These are phyloP conservation scores for Lipomyces spencermartinsiae DNA, from an alignment of 805 yeast genomes.

Conservation along the genomic window DNA sequence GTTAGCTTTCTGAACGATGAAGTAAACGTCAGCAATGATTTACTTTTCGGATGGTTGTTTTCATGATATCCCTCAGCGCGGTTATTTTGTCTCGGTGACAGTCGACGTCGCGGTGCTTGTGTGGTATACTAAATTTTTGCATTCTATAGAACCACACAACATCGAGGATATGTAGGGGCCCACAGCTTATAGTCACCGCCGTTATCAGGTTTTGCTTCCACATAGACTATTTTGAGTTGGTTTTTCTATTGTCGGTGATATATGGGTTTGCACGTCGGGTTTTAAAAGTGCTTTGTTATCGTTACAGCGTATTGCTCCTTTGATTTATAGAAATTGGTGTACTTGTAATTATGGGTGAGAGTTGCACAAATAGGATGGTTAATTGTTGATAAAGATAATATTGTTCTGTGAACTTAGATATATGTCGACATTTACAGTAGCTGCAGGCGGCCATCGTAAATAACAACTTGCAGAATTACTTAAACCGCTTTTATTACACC, in stretches of 20 bases:
- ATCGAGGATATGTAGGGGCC: neutral
- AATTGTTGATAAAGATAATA: neutral
- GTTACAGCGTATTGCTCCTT: neutral
- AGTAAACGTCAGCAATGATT: neutral
- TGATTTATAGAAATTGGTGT: neutral
- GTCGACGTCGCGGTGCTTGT: neutral
- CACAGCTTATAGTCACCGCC: neutral
- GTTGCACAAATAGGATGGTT: neutral
- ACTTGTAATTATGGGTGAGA: neutral
- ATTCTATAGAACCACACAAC: constrained; percentile 3
- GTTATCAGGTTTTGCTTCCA: neutral
- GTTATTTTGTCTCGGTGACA: neutral
- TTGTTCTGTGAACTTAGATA: neutral
- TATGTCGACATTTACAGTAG: too few relatives aligned
- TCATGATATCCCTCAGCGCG: neutral
- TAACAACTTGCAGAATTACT: neutral
- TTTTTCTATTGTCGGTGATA: neutral
- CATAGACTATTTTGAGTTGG: neutral
- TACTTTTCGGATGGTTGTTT: neutral
- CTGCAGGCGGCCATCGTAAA: too few relatives aligned
- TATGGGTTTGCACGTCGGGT: neutral
- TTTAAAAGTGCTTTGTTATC: neutral
- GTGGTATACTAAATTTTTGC: neutral
- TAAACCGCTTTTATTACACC: neutral
- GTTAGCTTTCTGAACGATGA: neutral